Evolutionary conservation across 129 eudicot species (phyloP).

Genomic region (Kitagawia praeruptora): DNA sequence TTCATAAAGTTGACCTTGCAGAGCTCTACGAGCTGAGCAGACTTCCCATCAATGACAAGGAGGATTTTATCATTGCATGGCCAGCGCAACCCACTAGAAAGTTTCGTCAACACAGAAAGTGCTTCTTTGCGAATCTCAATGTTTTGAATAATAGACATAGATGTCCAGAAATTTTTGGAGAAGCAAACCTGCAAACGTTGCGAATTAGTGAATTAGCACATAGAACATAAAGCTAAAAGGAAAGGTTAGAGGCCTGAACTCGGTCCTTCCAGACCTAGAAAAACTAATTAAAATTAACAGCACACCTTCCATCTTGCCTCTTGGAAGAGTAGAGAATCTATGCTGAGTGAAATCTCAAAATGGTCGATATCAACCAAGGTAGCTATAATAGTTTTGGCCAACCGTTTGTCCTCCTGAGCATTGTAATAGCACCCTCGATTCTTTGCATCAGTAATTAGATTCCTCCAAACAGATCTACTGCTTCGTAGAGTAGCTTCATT

Average conservation of each 20-base stretch:
- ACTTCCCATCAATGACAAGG: neutral
- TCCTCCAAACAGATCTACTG: conserved; percentile 57
- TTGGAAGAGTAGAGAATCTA: conserved; percentile 22
- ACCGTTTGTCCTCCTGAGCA: conserved; percentile 37
- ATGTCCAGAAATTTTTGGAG: conserved; percentile 19
- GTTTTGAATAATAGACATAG: neutral
- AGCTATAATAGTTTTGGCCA: conserved; percentile 32
- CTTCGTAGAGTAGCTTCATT: conserved; percentile 39
- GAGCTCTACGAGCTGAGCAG: conserved; percentile 23
- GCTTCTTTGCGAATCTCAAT: conserved; percentile 17
- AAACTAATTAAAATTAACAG: neutral
- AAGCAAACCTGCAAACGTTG: conserved; percentile 30
- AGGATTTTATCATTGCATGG: conserved; percentile 7
- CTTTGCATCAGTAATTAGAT: conserved; percentile 49
- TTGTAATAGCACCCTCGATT: conserved; percentile 38
- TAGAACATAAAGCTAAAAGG: neutral
- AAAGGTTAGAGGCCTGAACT: neutral
- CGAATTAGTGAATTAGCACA: neutral
- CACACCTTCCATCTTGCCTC: conserved; percentile 54
- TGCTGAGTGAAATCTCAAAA: conserved; percentile 13
- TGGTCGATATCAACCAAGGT: conserved; percentile 27
- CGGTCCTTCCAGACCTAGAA: neutral
- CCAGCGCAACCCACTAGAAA: conserved; percentile 24
- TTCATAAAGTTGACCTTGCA: neutral
- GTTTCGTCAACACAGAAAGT: conserved; percentile 25